These are phyloP conservation scores for Acer campestre DNA, from an alignment of 345 rosid species.

Conservation along the genomic window DNA sequence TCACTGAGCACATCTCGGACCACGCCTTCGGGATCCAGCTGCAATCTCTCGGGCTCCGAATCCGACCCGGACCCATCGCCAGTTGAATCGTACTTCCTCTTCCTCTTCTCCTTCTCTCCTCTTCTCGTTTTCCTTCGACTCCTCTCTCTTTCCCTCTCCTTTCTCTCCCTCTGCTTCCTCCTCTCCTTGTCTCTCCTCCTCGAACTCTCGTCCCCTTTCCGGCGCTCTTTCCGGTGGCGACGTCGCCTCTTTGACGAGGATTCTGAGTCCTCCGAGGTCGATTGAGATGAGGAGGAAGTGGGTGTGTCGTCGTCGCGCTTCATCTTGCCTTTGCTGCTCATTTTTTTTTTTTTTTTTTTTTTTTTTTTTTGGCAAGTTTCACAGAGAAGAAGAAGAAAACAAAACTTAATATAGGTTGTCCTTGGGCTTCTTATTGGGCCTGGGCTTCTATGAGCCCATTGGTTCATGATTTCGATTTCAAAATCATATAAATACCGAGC, in stretches of 20 bases:
- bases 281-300: constrained; percentile 39
- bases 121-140: constrained; percentile 46
- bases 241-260: constrained; percentile 37
- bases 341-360: background rate
- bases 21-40: constrained; percentile 47
- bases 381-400: background rate
- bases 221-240: constrained; percentile 39
- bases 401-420: too few relatives aligned
- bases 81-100: constrained; percentile 32
- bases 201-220: constrained; percentile 44
- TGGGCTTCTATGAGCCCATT: too few relatives aligned
- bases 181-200: constrained; percentile 54
- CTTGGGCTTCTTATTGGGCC: too few relatives aligned
- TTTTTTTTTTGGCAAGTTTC: background rate
- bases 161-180: constrained; percentile 42
- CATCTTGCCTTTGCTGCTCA: constrained; percentile 26
- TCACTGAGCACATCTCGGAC: constrained; percentile 52
- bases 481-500: too few relatives aligned
- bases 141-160: constrained; percentile 45
- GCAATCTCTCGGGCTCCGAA: constrained; percentile 34
- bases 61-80: constrained; percentile 31
- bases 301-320: constrained; percentile 40
- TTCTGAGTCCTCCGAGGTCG: constrained; percentile 52
- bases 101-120: constrained; percentile 39
- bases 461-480: too few relatives aligned